phyloP scores from a whole-genome alignment of 352 stramenopile species.

The Pythium myriotylum region DNA sequence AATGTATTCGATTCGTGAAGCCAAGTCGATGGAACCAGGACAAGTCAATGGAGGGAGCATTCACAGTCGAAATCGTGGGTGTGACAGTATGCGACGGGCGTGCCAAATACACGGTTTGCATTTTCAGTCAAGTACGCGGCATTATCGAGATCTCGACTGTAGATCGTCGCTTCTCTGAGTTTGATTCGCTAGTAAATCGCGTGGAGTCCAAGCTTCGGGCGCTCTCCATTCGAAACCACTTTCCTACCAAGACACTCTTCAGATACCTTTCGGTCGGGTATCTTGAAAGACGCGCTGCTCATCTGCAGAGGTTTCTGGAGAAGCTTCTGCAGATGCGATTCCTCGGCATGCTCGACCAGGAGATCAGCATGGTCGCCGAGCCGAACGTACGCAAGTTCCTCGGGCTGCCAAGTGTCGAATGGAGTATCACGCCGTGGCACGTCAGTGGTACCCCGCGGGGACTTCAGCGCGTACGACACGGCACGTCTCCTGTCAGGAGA shows the following conservation, averaged over 20 bases:
- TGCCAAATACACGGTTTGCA: conserved; percentile 65
- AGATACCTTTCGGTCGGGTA: conserved; percentile 55
- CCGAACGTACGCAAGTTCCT: conserved; percentile 68
- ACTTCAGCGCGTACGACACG: neutral
- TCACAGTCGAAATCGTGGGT: conserved; percentile 73
- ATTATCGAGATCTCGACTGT: conserved; percentile 48
- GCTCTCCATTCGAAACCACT: conserved; percentile 45
- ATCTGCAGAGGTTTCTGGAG: conserved; percentile 69
- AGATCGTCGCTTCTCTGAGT: conserved; percentile 73
- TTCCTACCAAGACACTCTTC: conserved; percentile 81
- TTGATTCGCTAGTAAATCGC: conserved; percentile 51
- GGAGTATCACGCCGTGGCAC: conserved; percentile 62
- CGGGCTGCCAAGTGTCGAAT: conserved; percentile 66
- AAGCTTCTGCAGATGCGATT: conserved; percentile 59
- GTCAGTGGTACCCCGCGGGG: neutral
- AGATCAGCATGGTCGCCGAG: conserved; percentile 68
- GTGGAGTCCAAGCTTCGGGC: conserved; percentile 61
- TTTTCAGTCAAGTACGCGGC: conserved; percentile 52
- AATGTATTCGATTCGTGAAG: conserved; percentile 68
- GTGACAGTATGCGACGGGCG: conserved; percentile 48
- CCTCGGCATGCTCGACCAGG: conserved; percentile 63
- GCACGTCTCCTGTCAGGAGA: conserved; percentile 5
- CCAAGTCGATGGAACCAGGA: conserved; percentile 53
- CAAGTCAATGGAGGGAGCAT: conserved; percentile 48
- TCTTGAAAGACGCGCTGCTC: conserved; percentile 58